A percentile compares a stretch with the other conserved stretches of the same genome.
Conservation (phyloP, 2,329 filamentous ascomycete genomes). For the Apiospora arundinis region DNA sequence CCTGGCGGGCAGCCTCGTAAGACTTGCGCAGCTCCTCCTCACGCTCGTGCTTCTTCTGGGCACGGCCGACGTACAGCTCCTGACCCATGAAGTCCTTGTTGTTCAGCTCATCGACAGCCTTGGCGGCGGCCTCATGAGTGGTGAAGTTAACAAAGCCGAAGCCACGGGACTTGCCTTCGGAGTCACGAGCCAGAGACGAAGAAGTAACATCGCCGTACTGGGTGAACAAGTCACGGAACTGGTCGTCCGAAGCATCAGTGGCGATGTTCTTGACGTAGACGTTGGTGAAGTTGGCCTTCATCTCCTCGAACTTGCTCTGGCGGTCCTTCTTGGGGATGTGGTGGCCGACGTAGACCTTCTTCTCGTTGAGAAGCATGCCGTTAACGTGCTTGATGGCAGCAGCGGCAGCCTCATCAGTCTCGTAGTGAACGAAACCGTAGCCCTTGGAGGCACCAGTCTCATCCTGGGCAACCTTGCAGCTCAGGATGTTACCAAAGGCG, state of each 20-base stretch:
- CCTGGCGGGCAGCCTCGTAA: constrained; percentile 94
- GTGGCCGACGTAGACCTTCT: constrained; percentile 99
- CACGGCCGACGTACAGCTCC: constrained; percentile 96
- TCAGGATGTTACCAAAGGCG: constrained; percentile 98
- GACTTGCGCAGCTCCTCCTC: constrained; percentile 99
- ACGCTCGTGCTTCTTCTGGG: constrained; percentile 99
- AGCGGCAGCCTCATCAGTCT: constrained; percentile 95
- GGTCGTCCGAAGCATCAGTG: constrained; percentile 83
- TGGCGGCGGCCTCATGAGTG: constrained; percentile 83
- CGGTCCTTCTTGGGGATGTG: constrained; percentile 99
- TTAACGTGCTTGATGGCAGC: constrained; percentile 99
- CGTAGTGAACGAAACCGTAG: constrained; percentile 99
- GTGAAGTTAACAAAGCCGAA: constrained; percentile 97
- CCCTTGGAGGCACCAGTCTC: constrained; percentile 97
- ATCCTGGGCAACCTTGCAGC: constrained; percentile 99
- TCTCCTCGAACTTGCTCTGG: constrained; percentile 99
- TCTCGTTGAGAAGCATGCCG: constrained; percentile 99
- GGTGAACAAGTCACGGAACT: constrained; percentile 94
- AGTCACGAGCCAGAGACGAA: constrained; percentile 87
- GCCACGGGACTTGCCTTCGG: constrained; percentile 90
- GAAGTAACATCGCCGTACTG: constrained; percentile 94
- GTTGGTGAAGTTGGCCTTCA: constrained; percentile 99
- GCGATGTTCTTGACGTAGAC: constrained; percentile 99
- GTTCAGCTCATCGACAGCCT: constrained; percentile 91
- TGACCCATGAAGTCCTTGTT: constrained; percentile 91